A percentile compares a stretch with the other conserved stretches of the same genome.
These are phyloP conservation scores for Leccinum subrobustum DNA, from an alignment of 1,284 basidiomycete species.

Conservation along the genomic window DNA sequence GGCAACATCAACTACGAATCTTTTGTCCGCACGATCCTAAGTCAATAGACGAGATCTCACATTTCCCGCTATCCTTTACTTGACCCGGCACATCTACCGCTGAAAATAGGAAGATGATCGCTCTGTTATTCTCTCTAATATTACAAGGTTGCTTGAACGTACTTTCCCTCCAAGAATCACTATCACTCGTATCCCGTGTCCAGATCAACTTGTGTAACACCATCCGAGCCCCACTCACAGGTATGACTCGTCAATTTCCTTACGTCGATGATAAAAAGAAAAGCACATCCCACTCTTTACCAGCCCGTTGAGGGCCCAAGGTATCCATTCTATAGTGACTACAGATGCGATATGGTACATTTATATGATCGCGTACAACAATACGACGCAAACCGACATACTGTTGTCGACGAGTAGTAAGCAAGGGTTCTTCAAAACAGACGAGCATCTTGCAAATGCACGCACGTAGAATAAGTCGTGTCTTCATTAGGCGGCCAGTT, in stretches of 20 bases:
- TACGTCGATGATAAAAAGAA: not conserved
- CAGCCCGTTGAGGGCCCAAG: not conserved
- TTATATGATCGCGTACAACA: not conserved
- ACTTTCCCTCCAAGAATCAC: not conserved
- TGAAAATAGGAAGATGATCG: not conserved
- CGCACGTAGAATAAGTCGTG: constrained; percentile 46
- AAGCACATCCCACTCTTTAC: not conserved
- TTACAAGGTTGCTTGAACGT: not conserved
- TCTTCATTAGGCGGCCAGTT: constrained; percentile 19
- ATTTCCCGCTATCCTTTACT: not conserved
- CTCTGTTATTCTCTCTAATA: not conserved
- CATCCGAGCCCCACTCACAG: not conserved
- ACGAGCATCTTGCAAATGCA: not conserved
- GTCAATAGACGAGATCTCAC: constrained; percentile 19
- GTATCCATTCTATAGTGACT: not conserved
- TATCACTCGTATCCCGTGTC: not conserved
- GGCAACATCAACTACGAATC: constrained; percentile 98
- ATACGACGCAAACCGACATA: not conserved
- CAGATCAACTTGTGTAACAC: not conserved
- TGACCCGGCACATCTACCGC: constrained; percentile 1
- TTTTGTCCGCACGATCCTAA: constrained; percentile 29
- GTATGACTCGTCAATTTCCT: not conserved
- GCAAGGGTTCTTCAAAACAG: not conserved
- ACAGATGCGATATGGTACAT: not conserved
- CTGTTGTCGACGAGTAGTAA: not conserved